phyloP scores from a whole-genome alignment of 2,329 filamentous ascomycete genomes.

The Stachybotrys chartarum region DNA sequence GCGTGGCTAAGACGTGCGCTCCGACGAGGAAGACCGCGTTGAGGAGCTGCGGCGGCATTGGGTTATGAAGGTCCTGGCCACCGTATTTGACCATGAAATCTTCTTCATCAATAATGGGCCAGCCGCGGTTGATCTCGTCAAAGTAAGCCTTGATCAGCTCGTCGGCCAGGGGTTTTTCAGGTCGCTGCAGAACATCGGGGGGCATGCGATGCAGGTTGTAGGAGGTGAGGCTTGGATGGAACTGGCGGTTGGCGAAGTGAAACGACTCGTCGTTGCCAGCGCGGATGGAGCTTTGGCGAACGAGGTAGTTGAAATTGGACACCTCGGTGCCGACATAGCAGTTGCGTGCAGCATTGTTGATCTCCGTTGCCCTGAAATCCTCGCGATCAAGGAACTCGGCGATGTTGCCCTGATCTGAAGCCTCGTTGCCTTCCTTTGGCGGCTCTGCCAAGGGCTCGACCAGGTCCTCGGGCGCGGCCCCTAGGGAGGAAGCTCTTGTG shows the following conservation, averaged over 20 bases:
- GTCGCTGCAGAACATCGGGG: constrained; percentile 40
- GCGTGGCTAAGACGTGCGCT: constrained; percentile 36
- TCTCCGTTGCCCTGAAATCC: constrained; percentile 34
- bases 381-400: constrained; percentile 44
- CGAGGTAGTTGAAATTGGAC: constrained; percentile 48
- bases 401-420: constrained; percentile 37
- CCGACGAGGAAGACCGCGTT: constrained; percentile 45
- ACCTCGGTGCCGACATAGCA: constrained; percentile 49
- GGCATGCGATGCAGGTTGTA: constrained; percentile 28
- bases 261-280: constrained; percentile 15
- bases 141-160: constrained; percentile 44
- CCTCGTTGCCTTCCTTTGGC: constrained; percentile 17
- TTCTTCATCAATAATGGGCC: constrained; percentile 44
- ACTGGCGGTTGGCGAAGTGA: constrained; percentile 25
- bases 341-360: constrained; percentile 38
- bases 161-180: constrained; percentile 39
- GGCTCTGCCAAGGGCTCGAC: neutral
- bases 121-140: constrained; percentile 40
- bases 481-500: neutral
- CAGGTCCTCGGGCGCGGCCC: too few species aligned
- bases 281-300: constrained; percentile 35
- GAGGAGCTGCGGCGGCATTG: constrained; percentile 39
- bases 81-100: constrained; percentile 43
- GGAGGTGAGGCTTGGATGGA: constrained; percentile 30
- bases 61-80: constrained; percentile 33